phyloP scores from a whole-genome alignment of 345 rosid genomes.

The Arabis hirsuta region DNA sequence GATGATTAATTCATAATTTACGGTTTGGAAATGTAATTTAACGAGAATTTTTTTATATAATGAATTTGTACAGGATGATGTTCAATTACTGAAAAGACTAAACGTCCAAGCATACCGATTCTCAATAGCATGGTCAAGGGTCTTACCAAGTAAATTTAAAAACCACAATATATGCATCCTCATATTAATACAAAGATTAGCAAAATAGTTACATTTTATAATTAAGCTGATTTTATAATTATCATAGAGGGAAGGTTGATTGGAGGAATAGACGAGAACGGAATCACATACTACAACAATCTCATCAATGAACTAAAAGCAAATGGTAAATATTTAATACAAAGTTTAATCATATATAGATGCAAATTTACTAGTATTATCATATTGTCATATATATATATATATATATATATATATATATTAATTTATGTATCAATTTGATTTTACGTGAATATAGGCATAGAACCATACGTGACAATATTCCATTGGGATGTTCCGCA shows the following conservation, averaged over 20 bases:
- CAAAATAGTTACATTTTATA: too few species aligned
- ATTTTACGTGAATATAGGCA: constrained; percentile 23
- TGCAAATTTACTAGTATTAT: too few species aligned
- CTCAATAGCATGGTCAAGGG: constrained; percentile 49
- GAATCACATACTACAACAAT: background rate
- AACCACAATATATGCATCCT: too few species aligned
- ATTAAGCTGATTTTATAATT: background rate
- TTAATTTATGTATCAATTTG: too few species aligned
- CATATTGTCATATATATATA: too few species aligned
- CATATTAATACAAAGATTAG: too few species aligned
- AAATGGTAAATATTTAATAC: background rate
- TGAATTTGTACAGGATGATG: constrained; percentile 21
- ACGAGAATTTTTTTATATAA: constrained; percentile 12
- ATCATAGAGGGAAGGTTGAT: background rate
- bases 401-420: too few species aligned
- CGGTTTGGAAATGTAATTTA: background rate
- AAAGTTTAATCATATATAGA: too few species aligned
- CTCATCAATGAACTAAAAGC: constrained; percentile 8
- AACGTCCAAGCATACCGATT: constrained; percentile 28
- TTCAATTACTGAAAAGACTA: background rate
- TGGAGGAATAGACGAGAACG: constrained; percentile 15
- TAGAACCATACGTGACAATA: constrained; percentile 48
- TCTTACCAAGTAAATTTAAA: constrained; percentile 48
- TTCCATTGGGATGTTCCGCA: constrained; percentile 57
- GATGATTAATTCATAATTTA: background rate